Conservation (phyloP, 768 basidiomycete genomes). For the Pholiota conissans region DNA sequence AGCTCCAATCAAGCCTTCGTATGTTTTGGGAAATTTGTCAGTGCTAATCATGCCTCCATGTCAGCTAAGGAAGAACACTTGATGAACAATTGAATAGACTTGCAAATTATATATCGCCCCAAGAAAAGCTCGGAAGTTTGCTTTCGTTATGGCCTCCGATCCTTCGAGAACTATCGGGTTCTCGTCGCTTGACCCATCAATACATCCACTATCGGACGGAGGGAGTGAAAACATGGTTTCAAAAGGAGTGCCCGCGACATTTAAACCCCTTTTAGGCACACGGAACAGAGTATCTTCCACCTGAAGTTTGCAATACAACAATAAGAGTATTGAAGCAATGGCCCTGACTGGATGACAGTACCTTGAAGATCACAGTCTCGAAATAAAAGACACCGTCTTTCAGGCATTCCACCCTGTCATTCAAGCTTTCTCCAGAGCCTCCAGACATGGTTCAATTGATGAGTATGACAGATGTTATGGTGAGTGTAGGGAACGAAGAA, state of each 20-base stretch:
- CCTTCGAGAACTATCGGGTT: slow-evolving; percentile 1
- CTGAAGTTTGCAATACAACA: background rate
- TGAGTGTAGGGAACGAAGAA: too few relatives aligned
- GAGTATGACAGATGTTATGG: too few relatives aligned
- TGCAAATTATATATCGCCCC: background rate
- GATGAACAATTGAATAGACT: too few relatives aligned
- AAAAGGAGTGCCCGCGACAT: slow-evolving; percentile 9
- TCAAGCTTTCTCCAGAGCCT: too few relatives aligned
- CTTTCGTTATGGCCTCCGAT: background rate
- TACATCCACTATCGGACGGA: background rate
- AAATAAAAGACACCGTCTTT: background rate
- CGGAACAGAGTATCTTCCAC: slow-evolving; percentile 10
- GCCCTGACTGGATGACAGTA: background rate
- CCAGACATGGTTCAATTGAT: too few relatives aligned
- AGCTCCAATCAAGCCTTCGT: slow-evolving; percentile 9
- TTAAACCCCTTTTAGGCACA: slow-evolving; percentile 7
- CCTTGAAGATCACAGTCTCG: background rate
- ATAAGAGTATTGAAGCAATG: background rate
- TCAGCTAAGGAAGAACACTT: too few relatives aligned
- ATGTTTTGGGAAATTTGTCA: too few relatives aligned
- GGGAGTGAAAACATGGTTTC: slow-evolving; percentile 5
- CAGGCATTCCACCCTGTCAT: too few relatives aligned
- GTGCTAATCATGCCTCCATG: too few relatives aligned
- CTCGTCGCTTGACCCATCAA: slow-evolving; percentile 3
- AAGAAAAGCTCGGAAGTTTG: background rate